Evolutionary conservation across 306 rosid genomes (phyloP).

Genomic region (Erythrophleum fordii): DNA sequence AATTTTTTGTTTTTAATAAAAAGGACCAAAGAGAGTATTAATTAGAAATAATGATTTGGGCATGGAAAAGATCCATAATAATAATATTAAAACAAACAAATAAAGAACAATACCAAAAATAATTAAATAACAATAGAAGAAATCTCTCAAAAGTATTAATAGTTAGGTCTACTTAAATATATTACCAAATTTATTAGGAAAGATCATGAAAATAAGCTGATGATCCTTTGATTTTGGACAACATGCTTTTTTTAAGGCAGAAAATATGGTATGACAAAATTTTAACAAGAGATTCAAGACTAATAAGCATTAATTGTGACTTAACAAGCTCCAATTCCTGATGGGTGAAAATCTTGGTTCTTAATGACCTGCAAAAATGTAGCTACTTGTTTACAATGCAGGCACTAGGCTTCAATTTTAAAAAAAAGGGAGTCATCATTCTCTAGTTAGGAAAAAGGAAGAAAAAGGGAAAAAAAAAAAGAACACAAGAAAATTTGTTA

Average conservation of each 20-base stretch:
- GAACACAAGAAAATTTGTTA: neutral
- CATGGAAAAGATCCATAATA: neutral
- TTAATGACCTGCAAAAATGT: neutral
- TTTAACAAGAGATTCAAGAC: neutral
- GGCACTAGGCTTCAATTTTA: neutral
- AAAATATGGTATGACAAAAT: neutral
- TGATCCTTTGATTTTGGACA: neutral
- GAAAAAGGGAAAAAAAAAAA: neutral
- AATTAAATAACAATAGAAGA: neutral
- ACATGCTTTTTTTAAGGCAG: conserved; percentile 6
- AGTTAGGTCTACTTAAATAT: neutral
- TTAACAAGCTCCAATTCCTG: neutral
- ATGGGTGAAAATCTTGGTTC: neutral
- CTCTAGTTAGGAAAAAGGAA: neutral
- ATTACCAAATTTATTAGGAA: conserved; percentile 16
- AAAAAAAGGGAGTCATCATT: neutral
- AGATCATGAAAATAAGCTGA: neutral
- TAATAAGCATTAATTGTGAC: neutral
- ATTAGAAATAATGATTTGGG: neutral
- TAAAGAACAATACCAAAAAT: neutral
- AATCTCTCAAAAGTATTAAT: conserved; percentile 2
- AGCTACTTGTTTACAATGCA: neutral
- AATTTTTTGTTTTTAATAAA: too few species aligned
- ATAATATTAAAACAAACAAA: too few species aligned
- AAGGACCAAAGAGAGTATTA: too few species aligned